Percentiles rank a stretch among this genome's conserved stretches.
These are phyloP conservation scores for Stylonectria norvegica DNA, from an alignment of 2,329 filamentous ascomycete species.

Conservation along the genomic window DNA sequence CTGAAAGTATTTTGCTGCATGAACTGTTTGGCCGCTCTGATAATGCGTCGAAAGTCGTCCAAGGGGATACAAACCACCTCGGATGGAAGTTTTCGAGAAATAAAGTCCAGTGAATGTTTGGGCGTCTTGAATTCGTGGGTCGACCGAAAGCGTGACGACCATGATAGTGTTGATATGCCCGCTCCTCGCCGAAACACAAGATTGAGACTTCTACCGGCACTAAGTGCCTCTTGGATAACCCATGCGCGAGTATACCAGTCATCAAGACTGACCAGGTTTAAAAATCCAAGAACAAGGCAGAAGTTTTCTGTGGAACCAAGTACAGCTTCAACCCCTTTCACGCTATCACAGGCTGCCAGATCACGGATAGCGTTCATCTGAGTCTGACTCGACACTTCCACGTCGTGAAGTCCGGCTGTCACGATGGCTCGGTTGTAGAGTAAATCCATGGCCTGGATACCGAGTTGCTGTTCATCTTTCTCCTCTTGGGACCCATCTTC, in stretches of 20 bases:
- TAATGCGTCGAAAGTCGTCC: background rate
- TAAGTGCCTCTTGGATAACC: constrained; percentile 3
- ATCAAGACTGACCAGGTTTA: background rate
- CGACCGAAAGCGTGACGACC: background rate
- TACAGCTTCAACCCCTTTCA: too few relatives aligned
- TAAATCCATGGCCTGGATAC: constrained; percentile 5
- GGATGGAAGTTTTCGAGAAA: background rate
- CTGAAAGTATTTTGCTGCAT: too few relatives aligned
- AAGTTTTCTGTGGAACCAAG: too few relatives aligned
- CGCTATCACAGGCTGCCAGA: too few relatives aligned
- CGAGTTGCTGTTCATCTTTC: constrained; percentile 1
- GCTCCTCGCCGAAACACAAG: constrained; percentile 1
- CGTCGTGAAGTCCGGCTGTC: background rate
- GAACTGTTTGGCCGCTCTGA: background rate
- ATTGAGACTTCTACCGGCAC: background rate
- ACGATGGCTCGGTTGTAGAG: constrained; percentile 1
- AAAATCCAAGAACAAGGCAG: background rate
- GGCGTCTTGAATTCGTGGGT: background rate
- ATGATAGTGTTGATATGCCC: background rate
- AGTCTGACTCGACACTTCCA: background rate
- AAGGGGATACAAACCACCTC: background rate
- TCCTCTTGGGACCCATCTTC: background rate
- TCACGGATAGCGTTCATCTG: background rate
- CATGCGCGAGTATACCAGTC: constrained; percentile 6
- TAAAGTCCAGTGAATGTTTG: background rate